Conservation (phyloP, 257 asterid genomes). For the Buddleja alternifolia region DNA sequence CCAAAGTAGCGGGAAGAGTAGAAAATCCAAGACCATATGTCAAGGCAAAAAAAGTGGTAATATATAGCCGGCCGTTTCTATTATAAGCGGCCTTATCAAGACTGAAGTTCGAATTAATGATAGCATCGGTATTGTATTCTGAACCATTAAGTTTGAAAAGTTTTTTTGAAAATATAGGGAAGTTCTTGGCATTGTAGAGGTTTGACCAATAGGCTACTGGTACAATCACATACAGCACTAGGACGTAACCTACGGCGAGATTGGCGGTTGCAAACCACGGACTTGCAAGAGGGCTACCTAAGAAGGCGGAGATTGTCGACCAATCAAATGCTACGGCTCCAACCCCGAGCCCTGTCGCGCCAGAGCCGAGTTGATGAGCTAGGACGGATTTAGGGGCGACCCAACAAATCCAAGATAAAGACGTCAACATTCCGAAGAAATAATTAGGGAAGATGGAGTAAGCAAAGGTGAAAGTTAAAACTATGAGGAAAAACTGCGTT, state of each 20-base stretch:
- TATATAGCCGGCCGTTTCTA: constrained; percentile 36
- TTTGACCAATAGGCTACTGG: constrained; percentile 54
- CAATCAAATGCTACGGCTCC: constrained; percentile 53
- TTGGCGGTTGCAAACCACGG: constrained; percentile 65
- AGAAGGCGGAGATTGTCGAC: constrained; percentile 45
- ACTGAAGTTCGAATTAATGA: constrained; percentile 39
- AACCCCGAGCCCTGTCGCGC: constrained; percentile 46
- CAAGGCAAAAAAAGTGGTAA: constrained; percentile 49
- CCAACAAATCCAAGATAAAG: constrained; percentile 63
- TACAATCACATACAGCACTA: constrained; percentile 38
- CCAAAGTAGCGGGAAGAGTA: constrained; percentile 42
- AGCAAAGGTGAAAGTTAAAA: constrained; percentile 35
- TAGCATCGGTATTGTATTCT: constrained; percentile 24
- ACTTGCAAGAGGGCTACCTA: constrained; percentile 57
- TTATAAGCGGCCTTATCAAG: constrained; percentile 48
- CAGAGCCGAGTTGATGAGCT: constrained; percentile 55
- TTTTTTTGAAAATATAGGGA: constrained; percentile 41
- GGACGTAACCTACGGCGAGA: constrained; percentile 38
- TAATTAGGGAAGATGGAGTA: constrained; percentile 49
- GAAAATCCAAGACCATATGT: constrained; percentile 60
- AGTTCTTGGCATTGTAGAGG: constrained; percentile 50
- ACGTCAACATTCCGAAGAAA: constrained; percentile 40
- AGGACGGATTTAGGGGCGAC: constrained; percentile 43
- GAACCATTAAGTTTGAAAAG: constrained; percentile 40
- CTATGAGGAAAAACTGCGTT: constrained; percentile 54